Evolutionary conservation across 805 yeast genomes (phyloP).

Genomic region (Cyberlindnera bimundalis): DNA sequence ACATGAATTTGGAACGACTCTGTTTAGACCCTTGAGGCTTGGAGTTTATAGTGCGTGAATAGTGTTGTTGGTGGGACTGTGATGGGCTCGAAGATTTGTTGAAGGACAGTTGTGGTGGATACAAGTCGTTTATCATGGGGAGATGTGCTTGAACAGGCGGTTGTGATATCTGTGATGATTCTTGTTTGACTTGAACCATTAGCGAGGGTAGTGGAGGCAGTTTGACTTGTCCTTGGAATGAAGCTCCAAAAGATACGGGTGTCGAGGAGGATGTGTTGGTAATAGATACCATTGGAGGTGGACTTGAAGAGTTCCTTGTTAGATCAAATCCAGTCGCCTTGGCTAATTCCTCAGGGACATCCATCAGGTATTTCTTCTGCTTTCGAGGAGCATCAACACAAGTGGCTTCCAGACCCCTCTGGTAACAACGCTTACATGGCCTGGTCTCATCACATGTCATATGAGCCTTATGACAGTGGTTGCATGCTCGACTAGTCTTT

Average conservation of each 20-base stretch:
- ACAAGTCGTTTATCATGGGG: slow-evolving; percentile 11
- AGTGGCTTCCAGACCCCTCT: slow-evolving; percentile 59
- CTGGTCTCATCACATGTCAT: slow-evolving; percentile 83
- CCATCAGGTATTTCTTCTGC: slow-evolving; percentile 74
- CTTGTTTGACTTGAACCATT: slow-evolving; percentile 5
- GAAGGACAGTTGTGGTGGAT: slow-evolving; percentile 11
- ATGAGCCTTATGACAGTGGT: slow-evolving; percentile 87
- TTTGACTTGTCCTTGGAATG: not conserved
- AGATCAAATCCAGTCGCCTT: not conserved
- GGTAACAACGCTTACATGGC: slow-evolving; percentile 78
- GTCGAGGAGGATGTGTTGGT: not conserved
- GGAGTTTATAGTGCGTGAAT: slow-evolving; percentile 4
- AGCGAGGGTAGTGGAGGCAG: slow-evolving; percentile 8
- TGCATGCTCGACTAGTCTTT: slow-evolving; percentile 85
- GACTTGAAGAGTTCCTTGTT: slow-evolving; percentile 1
- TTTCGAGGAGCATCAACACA: slow-evolving; percentile 92
- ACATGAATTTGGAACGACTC: slow-evolving; percentile 44
- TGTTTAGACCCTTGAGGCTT: slow-evolving; percentile 8
- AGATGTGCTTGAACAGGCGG: not conserved
- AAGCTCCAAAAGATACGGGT: not conserved
- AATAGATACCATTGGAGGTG: not conserved
- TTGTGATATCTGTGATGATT: not conserved
- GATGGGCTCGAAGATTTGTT: slow-evolving; percentile 3
- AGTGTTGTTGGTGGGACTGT: slow-evolving; percentile 23
- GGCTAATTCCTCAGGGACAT: slow-evolving; percentile 35